phyloP scores from a whole-genome alignment of 768 basidiomycete species.

The Rhodotorula toruloides region DNA sequence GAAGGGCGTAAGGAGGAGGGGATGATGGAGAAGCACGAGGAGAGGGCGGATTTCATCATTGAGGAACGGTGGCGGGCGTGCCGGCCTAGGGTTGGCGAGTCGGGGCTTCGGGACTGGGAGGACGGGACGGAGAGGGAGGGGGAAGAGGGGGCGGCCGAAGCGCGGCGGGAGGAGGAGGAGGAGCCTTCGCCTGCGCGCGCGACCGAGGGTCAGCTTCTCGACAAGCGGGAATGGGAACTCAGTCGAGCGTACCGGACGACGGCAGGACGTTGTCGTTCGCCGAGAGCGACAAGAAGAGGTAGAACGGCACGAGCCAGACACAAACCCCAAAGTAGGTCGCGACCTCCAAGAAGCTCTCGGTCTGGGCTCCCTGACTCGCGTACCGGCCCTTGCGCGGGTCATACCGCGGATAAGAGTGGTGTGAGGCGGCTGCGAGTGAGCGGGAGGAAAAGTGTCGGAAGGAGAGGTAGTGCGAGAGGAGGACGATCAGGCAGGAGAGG shows the following conservation, averaged over 20 bases:
- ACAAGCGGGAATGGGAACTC: background rate
- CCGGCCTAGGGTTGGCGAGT: slow-evolving; percentile 5
- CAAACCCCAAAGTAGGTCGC: slow-evolving; percentile 54
- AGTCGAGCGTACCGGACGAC: slow-evolving; percentile 26
- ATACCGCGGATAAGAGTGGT: slow-evolving; percentile 24
- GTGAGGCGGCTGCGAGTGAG: slow-evolving; percentile 19
- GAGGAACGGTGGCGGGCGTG: slow-evolving; percentile 26
- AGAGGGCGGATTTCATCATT: slow-evolving; percentile 33
- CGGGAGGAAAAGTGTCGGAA: slow-evolving; percentile 80
- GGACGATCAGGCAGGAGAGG: slow-evolving; percentile 74
- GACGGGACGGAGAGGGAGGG: no score
- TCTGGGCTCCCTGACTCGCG: slow-evolving; percentile 4
- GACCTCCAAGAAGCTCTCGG: slow-evolving; percentile 49
- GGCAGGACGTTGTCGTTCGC: slow-evolving; percentile 97
- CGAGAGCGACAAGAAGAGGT: slow-evolving; percentile 88
- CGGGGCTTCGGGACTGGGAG: background rate
- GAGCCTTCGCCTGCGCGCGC: slow-evolving; percentile 10
- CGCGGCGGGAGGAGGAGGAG: background rate
- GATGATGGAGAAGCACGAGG: slow-evolving; percentile 29
- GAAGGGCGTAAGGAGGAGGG: slow-evolving; percentile 17
- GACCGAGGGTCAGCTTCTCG: background rate
- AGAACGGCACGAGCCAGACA: slow-evolving; percentile 63
- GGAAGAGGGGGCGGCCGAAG: background rate
- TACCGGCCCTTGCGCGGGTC: background rate
- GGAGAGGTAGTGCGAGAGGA: slow-evolving; percentile 90